Evolutionary conservation across 495 filamentous ascomycete species (phyloP).

Genomic region (Astrothelium subdiscretum): DNA sequence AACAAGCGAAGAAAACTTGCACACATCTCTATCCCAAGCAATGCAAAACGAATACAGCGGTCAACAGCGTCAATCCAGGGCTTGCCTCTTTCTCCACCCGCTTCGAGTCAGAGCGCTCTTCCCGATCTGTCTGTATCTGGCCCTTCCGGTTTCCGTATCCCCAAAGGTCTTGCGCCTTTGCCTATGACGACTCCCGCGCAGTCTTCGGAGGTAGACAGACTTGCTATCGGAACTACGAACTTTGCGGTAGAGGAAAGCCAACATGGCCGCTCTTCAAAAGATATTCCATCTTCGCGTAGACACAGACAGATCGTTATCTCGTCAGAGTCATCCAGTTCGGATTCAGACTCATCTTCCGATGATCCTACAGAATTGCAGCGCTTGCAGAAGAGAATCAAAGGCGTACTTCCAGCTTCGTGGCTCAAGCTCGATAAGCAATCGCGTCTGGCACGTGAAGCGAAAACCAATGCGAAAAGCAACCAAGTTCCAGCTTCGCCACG

Average conservation of each 20-base stretch:
- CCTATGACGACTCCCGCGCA: slow-evolving; percentile 12
- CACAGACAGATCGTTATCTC: neutral
- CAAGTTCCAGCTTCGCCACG: neutral
- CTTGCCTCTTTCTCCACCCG: slow-evolving; percentile 26
- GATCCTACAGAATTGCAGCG: slow-evolving; percentile 25
- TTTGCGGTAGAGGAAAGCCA: neutral
- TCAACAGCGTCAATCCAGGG: neutral
- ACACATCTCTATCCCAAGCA: slow-evolving; percentile 4
- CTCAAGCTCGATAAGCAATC: slow-evolving; percentile 51
- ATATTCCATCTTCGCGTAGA: neutral
- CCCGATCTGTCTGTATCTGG: neutral
- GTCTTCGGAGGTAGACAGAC: slow-evolving; percentile 6
- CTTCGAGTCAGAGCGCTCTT: slow-evolving; percentile 27
- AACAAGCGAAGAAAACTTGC: slow-evolving; percentile 14
- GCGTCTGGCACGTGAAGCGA: neutral
- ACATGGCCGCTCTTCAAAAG: neutral
- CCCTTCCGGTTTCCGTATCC: neutral
- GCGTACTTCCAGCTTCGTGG: slow-evolving; percentile 87
- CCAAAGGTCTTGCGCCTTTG: slow-evolving; percentile 25
- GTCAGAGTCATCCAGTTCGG: slow-evolving; percentile 4
- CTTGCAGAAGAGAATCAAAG: slow-evolving; percentile 52
- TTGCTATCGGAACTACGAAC: neutral
- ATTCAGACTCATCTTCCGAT: slow-evolving; percentile 3
- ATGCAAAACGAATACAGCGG: neutral
- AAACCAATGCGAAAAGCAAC: neutral